Base-by-base conservation (phyloP, 2,329 filamentous ascomycete species). In the Fusarium liriodendri region DNA sequence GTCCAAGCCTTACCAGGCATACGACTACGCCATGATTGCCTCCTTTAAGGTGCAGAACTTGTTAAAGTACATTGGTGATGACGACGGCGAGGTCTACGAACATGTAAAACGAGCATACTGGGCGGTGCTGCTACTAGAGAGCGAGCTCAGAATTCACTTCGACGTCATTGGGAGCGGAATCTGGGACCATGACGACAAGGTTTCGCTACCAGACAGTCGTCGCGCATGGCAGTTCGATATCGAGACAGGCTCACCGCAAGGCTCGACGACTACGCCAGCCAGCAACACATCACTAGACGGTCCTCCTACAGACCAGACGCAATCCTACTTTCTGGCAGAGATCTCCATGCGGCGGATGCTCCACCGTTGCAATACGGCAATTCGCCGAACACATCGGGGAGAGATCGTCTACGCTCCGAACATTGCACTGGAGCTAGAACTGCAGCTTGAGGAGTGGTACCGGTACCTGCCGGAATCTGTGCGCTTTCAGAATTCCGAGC, bases 381-480 rank as follows among this genome's bases (percentile, higher is more conserved):
- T 79, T 25, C 38, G 75, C 62, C 57, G 63, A 60, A 42, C 76
- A 16, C 18, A 70, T n/a, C 61, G 71, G 6, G 69, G 72, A 38
- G 45, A 72, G 50, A 62, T 76, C 35, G 62, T 64, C 14, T 79
- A 80, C 54, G 77, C 80, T 6, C 79, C 80, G 6, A 66, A 74
- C 27, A 72, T 82, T 38, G 79, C 80, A 1, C 35, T 70, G 6
- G 81, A 83, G 63, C 77, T 83, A 6, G 76, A 78, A 35, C 72
- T 77, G 25, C 81, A 83, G 61, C 76, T 83, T 4, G 78, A 82
- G 9, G 77, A 79, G 61, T 83, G 81, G 81, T 79, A 81, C 55
- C 69, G 78, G 16, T 74, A 79, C 38, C 74, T 83, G 3, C 67
- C 62, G n/a, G 33, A 35, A 42, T 57, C 33, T 16, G 18, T 64